Percentiles rank a stretch among this genome's conserved stretches.
These are phyloP conservation scores for Ogataea pilisensis DNA, from an alignment of 805 yeast genomes.

Conservation along the genomic window DNA sequence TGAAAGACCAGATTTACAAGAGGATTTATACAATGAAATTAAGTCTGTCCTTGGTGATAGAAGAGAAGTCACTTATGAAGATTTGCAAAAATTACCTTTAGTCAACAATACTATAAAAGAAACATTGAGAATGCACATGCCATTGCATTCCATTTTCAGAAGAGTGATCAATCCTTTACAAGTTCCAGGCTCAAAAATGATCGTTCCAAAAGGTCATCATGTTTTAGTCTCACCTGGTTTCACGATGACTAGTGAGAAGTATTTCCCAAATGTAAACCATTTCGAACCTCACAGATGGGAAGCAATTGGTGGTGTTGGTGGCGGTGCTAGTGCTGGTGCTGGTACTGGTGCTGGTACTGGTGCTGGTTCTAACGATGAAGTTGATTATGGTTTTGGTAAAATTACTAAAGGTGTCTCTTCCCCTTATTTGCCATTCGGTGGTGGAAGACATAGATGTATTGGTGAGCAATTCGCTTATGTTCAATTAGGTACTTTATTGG, in stretches of 20 bases:
- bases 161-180: slow-evolving; percentile 74
- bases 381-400: slow-evolving; percentile 96
- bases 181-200: slow-evolving; percentile 72
- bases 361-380: slow-evolving; percentile 39
- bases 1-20: slow-evolving; percentile 80
- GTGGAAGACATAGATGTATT: slow-evolving; percentile 98
- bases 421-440: slow-evolving; percentile 97
- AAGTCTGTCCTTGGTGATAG: slow-evolving; percentile 53
- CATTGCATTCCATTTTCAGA: slow-evolving; percentile 93
- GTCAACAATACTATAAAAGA: slow-evolving; percentile 85
- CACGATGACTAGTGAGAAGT: slow-evolving; percentile 70
- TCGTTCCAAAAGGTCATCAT: slow-evolving; percentile 85
- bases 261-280: slow-evolving; percentile 68
- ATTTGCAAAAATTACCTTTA: slow-evolving; percentile 74
- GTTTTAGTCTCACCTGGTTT: slow-evolving; percentile 94
- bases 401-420: slow-evolving; percentile 94
- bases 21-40: slow-evolving; percentile 75
- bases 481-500: slow-evolving; percentile 82
- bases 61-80: slow-evolving; percentile 70
- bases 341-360: slow-evolving; percentile 28
- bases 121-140: slow-evolving; percentile 93
- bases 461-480: slow-evolving; percentile 98
- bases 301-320: slow-evolving; percentile 18
- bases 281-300: slow-evolving; percentile 93
- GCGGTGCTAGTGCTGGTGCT: slow-evolving; percentile 26